Percentiles rank a stretch among this genome's conserved stretches.
phyloP scores from a whole-genome alignment of 2,329 filamentous ascomycete species.

The Hyphodiscus sp. region DNA sequence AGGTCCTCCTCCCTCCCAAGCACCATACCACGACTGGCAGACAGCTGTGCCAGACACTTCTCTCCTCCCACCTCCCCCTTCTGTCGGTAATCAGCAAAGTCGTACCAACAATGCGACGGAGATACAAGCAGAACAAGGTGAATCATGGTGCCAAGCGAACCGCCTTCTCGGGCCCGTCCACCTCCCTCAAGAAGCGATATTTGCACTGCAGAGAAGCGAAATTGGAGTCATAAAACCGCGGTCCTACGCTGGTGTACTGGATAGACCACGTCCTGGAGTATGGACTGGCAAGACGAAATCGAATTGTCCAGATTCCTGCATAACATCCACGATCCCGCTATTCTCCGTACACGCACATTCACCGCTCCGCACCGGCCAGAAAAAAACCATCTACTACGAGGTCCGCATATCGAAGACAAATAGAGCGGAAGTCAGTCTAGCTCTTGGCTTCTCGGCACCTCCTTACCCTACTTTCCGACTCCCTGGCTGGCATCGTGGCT shows the following conservation, averaged over 20 bases:
- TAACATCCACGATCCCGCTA: slow-evolving; percentile 62
- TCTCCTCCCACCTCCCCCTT: slow-evolving; percentile 66
- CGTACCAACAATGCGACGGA: slow-evolving; percentile 63
- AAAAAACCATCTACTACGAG: slow-evolving; percentile 66
- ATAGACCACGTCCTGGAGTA: slow-evolving; percentile 40
- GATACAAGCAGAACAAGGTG: slow-evolving; percentile 56
- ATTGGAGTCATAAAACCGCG: slow-evolving; percentile 48
- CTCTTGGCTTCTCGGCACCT: slow-evolving; percentile 63
- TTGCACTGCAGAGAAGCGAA: slow-evolving; percentile 44
- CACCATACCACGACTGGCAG: slow-evolving; percentile 60
- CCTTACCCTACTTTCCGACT: slow-evolving; percentile 74
- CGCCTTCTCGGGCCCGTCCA: slow-evolving; percentile 49
- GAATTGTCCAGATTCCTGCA: slow-evolving; percentile 51
- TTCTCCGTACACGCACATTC: slow-evolving; percentile 57
- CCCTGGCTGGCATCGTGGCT: slow-evolving; percentile 75
- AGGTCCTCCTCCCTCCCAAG: slow-evolving; percentile 29
- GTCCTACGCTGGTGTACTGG: slow-evolving; percentile 41
- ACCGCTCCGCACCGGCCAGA: slow-evolving; percentile 39
- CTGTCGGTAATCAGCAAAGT: slow-evolving; percentile 58
- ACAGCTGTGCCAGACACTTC: slow-evolving; percentile 64
- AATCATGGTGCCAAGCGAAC: slow-evolving; percentile 57
- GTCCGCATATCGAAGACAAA: slow-evolving; percentile 46
- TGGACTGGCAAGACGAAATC: slow-evolving; percentile 42
- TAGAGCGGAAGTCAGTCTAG: slow-evolving; percentile 43
- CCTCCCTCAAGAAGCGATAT: slow-evolving; percentile 40